phyloP scores from a whole-genome alignment of 2,329 filamentous ascomycete species.

The Calonectria fujianensis region DNA sequence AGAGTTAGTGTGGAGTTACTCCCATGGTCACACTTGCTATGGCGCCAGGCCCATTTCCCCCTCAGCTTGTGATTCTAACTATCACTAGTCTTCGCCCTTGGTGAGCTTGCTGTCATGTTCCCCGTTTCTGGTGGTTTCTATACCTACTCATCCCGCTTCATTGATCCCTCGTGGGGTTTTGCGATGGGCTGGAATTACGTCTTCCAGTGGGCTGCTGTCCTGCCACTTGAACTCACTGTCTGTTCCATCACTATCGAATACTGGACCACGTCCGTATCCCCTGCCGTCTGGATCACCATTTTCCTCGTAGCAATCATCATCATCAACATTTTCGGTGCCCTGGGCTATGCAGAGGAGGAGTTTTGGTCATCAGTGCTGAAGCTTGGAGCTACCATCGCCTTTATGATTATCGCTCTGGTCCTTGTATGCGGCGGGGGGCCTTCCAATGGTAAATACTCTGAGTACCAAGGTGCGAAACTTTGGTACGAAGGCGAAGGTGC shows the following conservation, averaged over 20 bases:
- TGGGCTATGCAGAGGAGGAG: conserved; percentile 74
- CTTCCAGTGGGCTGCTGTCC: conserved; percentile 70
- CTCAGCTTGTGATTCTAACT: conserved; percentile 35
- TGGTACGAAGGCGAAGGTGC: conserved; percentile 62
- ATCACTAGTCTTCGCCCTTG: conserved; percentile 71
- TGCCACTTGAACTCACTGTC: conserved; percentile 72
- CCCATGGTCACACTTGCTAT: too few species aligned
- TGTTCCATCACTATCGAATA: conserved; percentile 71
- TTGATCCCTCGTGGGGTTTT: conserved; percentile 77
- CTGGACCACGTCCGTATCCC: conserved; percentile 68
- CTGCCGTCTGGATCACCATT: conserved; percentile 73
- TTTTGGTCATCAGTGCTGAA: conserved; percentile 74
- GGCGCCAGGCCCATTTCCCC: neutral
- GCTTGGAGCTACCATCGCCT: conserved; percentile 73
- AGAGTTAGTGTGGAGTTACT: neutral
- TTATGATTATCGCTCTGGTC: conserved; percentile 77
- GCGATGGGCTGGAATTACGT: conserved; percentile 69
- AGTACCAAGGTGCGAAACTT: conserved; percentile 65
- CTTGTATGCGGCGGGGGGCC: conserved; percentile 76
- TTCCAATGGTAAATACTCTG: conserved; percentile 63
- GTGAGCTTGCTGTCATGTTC: conserved; percentile 77
- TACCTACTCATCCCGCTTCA: conserved; percentile 77
- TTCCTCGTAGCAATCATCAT: conserved; percentile 70
- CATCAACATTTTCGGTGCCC: conserved; percentile 74
- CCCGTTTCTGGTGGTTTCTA: conserved; percentile 79